phyloP scores from a whole-genome alignment of 2,329 filamentous ascomycete species.

The Chalaropsis thielavioides region DNA sequence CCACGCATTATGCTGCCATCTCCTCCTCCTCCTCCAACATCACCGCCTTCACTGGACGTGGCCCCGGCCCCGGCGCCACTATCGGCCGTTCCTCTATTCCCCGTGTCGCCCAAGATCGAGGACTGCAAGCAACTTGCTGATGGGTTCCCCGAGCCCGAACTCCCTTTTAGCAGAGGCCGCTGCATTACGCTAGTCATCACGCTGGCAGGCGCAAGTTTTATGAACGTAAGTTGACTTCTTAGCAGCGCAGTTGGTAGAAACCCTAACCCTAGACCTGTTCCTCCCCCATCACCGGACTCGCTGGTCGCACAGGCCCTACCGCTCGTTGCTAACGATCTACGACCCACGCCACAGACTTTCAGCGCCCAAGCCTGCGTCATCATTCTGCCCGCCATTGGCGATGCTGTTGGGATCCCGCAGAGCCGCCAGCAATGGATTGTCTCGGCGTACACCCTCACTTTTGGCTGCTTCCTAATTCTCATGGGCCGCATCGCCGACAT shows the following conservation, averaged over 20 bases:
- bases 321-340: background rate
- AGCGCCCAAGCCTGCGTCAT: slow-evolving; percentile 46
- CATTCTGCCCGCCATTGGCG: slow-evolving; percentile 46
- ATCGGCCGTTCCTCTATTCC: background rate
- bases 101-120: background rate
- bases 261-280: background rate
- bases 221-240: slow-evolving; percentile 31
- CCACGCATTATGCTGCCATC: background rate
- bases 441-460: slow-evolving; percentile 49
- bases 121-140: background rate
- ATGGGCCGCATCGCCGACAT: slow-evolving; percentile 56
- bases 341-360: slow-evolving; percentile 31
- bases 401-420: slow-evolving; percentile 41
- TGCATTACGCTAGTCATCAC: slow-evolving; percentile 41
- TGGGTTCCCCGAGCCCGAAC: slow-evolving; percentile 4
- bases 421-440: slow-evolving; percentile 51
- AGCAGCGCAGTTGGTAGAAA: background rate
- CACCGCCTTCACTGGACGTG: background rate
- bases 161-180: slow-evolving; percentile 35
- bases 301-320: background rate
- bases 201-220: slow-evolving; percentile 40
- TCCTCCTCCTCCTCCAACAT: background rate
- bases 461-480: slow-evolving; percentile 52
- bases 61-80: background rate
- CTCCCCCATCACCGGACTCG: too few species aligned